Evolutionary conservation across 2,329 filamentous ascomycete species (phyloP).

Genomic region (Exserohilum rostratum): DNA sequence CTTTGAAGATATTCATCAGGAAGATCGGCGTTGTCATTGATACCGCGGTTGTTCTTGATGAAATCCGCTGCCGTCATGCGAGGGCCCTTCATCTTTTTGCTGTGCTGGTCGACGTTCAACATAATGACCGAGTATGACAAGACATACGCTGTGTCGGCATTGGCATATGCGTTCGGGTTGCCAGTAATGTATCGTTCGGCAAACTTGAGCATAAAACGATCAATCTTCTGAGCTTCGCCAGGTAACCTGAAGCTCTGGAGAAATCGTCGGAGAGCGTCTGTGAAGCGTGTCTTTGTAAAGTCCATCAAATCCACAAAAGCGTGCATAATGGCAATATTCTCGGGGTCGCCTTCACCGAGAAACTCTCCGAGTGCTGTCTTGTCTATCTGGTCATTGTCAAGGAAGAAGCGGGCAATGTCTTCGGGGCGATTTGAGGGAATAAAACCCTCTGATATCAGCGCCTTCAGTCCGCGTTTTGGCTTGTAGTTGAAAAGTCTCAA

Average conservation of each 20-base stretch:
- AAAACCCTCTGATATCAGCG: slow-evolving; percentile 82
- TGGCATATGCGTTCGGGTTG: slow-evolving; percentile 96
- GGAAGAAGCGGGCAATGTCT: slow-evolving; percentile 83
- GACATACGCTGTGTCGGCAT: slow-evolving; percentile 96
- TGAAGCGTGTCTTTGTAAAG: slow-evolving; percentile 87
- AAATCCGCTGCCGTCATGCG: slow-evolving; percentile 98
- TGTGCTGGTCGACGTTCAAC: slow-evolving; percentile 95
- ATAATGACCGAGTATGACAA: slow-evolving; percentile 95
- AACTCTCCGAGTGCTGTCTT: slow-evolving; percentile 94
- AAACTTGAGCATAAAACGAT: slow-evolving; percentile 99
- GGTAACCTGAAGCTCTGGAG: slow-evolving; percentile 93
- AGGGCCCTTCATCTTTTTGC: slow-evolving; percentile 76
- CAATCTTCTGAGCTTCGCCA: slow-evolving; percentile 97
- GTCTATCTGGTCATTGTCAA: slow-evolving; percentile 82
- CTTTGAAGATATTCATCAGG: slow-evolving; percentile 87
- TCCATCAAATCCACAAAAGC: slow-evolving; percentile 96
- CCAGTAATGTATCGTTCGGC: slow-evolving; percentile 93
- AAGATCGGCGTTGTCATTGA: slow-evolving; percentile 94
- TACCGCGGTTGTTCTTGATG: slow-evolving; percentile 98
- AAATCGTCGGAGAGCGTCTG: slow-evolving; percentile 88
- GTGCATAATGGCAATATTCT: slow-evolving; percentile 98
- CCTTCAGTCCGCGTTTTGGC: slow-evolving; percentile 89
- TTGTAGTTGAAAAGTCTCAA: slow-evolving; percentile 97
- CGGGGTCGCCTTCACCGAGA: slow-evolving; percentile 87
- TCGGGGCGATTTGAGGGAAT: slow-evolving; percentile 78